Conservation (phyloP, 2,329 filamentous ascomycete species). For the Ceratocystis destructans region DNA sequence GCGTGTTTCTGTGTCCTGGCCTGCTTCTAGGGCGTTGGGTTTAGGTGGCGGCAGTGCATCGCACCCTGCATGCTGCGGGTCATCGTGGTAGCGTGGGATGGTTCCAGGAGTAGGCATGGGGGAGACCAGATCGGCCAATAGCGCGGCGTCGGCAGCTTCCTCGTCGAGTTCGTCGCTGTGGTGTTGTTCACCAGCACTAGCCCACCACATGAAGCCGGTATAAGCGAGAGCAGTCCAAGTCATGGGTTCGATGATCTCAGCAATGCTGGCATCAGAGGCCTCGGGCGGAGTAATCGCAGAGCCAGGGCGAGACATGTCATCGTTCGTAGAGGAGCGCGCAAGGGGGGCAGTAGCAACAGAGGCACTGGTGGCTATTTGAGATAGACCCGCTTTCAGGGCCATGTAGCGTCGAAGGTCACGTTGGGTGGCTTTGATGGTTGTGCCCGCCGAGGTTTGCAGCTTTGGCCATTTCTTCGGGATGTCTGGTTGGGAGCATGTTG, state of each 20-base stretch:
- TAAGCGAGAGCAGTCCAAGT: slow-evolving; percentile 66
- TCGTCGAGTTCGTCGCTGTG: slow-evolving; percentile 48
- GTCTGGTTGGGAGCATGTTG: slow-evolving; percentile 32
- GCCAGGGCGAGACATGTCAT: slow-evolving; percentile 4
- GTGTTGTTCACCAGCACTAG: slow-evolving; percentile 61
- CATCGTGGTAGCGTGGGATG: neutral
- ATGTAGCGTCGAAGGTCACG: slow-evolving; percentile 73
- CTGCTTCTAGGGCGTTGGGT: neutral
- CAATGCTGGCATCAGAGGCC: slow-evolving; percentile 35
- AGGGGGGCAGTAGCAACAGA: neutral
- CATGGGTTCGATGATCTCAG: slow-evolving; percentile 46
- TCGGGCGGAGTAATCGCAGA: slow-evolving; percentile 14
- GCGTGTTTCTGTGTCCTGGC: slow-evolving; percentile 32
- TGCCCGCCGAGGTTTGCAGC: slow-evolving; percentile 51
- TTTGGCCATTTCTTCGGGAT: slow-evolving; percentile 50
- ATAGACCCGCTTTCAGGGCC: slow-evolving; percentile 50
- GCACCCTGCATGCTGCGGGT: neutral
- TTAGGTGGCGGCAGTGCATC: neutral
- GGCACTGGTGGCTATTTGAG: slow-evolving; percentile 28
- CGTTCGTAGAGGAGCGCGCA: slow-evolving; percentile 16
- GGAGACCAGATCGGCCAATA: slow-evolving; percentile 39
- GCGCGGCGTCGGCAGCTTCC: slow-evolving; percentile 38
- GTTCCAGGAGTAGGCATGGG: slow-evolving; percentile 24
- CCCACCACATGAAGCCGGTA: slow-evolving; percentile 81
- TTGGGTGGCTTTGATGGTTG: slow-evolving; percentile 69